phyloP scores from a whole-genome alignment of 2,329 filamentous ascomycete genomes.

The Aspergillus unguis region DNA sequence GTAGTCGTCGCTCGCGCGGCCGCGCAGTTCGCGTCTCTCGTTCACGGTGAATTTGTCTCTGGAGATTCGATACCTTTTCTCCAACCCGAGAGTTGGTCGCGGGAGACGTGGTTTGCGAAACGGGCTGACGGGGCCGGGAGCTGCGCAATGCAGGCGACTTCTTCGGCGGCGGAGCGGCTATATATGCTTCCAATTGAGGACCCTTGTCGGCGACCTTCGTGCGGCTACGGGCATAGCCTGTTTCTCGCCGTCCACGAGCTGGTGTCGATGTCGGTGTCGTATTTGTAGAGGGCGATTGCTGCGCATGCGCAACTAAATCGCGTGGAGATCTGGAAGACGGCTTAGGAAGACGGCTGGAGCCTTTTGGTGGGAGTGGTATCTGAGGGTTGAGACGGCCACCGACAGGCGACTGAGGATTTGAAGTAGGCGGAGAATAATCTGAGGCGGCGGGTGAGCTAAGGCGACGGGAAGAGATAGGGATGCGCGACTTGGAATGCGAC shows the following conservation, averaged over 20 bases:
- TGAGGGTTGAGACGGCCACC: slow-evolving; percentile 26
- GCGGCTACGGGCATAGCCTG: slow-evolving; percentile 31
- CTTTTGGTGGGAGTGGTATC: slow-evolving; percentile 38
- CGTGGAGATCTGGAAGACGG: slow-evolving; percentile 32
- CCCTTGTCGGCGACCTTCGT: slow-evolving; percentile 48
- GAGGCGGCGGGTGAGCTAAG: slow-evolving; percentile 40
- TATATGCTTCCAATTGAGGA: slow-evolving; percentile 67
- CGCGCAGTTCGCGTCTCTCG: slow-evolving; percentile 31
- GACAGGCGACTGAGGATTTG: slow-evolving; percentile 35
- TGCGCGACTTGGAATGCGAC: slow-evolving; percentile 43
- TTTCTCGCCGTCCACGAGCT: slow-evolving; percentile 35
- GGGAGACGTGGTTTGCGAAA: slow-evolving; percentile 70
- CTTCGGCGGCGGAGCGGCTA: slow-evolving; percentile 66
- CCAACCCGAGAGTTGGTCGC: slow-evolving; percentile 65
- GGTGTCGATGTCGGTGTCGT: slow-evolving; percentile 24
- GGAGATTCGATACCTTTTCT: slow-evolving; percentile 52
- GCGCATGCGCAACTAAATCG: slow-evolving; percentile 24
- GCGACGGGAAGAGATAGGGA: slow-evolving; percentile 44
- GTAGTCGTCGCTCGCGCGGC: slow-evolving; percentile 45
- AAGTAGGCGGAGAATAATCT: slow-evolving; percentile 37
- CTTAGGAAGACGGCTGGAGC: slow-evolving; percentile 41
- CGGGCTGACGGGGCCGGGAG: slow-evolving; percentile 74
- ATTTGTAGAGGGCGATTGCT: slow-evolving; percentile 21
- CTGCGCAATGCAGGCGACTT: slow-evolving; percentile 76
- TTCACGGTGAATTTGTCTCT: slow-evolving; percentile 34